Evolutionary conservation across 2,329 filamentous ascomycete species (phyloP).

Genomic region (Ophiognomonia clavigignenti-juglandacearum): DNA sequence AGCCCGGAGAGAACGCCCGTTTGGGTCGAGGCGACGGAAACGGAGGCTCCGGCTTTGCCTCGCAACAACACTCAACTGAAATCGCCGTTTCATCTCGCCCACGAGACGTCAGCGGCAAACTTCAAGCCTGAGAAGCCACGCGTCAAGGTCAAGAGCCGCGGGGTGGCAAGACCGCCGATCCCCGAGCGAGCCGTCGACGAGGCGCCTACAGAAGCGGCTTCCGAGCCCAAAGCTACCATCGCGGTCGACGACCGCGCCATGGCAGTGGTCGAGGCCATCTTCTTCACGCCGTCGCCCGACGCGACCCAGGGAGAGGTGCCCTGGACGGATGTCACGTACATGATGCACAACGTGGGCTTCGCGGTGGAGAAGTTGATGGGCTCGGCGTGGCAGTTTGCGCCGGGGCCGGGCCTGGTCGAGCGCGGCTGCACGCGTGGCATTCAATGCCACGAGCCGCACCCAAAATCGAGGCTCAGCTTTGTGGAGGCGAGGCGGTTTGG

Average conservation of each 20-base stretch:
- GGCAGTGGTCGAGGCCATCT: neutral
- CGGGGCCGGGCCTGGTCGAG: neutral
- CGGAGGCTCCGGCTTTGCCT: too few relatives aligned
- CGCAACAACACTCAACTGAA: fast-evolving
- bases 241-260: neutral
- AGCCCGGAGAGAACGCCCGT: neutral
- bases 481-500: neutral
- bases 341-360: slow-evolving; percentile 1
- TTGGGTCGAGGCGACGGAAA: neutral
- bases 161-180: neutral
- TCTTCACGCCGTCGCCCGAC: neutral
- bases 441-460: slow-evolving; percentile 1
- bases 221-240: neutral
- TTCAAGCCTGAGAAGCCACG: neutral
- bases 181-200: too few relatives aligned
- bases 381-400: slow-evolving; percentile 2
- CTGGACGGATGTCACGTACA: neutral
- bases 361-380: slow-evolving; percentile 1
- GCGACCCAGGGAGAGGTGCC: neutral
- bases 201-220: neutral
- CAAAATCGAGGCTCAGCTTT: neutral
- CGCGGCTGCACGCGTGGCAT: neutral
- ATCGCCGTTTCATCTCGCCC: neutral
- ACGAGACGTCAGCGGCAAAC: neutral
- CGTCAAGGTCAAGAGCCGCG: neutral